Conservation (phyloP, 208 protist genomes). For the Leishmania lainsoni region DNA sequence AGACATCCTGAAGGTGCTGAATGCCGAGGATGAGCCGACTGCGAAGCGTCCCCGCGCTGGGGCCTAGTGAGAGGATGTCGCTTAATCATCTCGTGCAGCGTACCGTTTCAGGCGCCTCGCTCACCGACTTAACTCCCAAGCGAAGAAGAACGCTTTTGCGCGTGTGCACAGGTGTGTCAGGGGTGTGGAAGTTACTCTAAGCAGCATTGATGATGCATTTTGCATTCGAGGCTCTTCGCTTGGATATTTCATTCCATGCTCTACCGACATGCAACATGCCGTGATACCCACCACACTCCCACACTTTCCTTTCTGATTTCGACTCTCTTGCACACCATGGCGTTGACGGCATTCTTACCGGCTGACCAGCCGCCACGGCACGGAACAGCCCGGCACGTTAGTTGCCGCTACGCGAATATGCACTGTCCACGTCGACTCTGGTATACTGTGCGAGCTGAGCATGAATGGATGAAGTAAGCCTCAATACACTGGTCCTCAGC, state of each 20-base stretch:
- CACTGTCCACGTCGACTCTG: background rate
- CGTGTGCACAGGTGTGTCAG: background rate
- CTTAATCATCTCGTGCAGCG: background rate
- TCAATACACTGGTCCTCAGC: constrained; percentile 54
- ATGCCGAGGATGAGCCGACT: constrained; percentile 11
- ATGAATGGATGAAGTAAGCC: constrained; percentile 39
- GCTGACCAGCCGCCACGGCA: background rate
- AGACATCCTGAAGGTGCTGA: constrained; percentile 33
- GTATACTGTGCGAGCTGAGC: background rate
- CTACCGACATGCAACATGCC: background rate
- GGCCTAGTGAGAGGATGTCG: background rate
- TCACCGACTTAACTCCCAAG: background rate
- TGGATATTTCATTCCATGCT: background rate
- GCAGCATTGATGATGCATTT: background rate
- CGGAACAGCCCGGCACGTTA: background rate
- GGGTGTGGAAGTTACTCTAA: background rate
- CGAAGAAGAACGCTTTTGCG: background rate
- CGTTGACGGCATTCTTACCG: background rate
- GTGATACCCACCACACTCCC: background rate
- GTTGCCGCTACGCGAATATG: background rate
- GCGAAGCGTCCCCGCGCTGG: constrained; percentile 23
- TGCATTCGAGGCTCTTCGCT: background rate
- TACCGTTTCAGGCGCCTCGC: background rate
- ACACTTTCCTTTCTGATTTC: background rate
- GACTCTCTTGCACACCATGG: background rate